These are phyloP conservation scores for Shiraia sp. DNA, from an alignment of 2,329 filamentous ascomycete genomes.

Conservation along the genomic window DNA sequence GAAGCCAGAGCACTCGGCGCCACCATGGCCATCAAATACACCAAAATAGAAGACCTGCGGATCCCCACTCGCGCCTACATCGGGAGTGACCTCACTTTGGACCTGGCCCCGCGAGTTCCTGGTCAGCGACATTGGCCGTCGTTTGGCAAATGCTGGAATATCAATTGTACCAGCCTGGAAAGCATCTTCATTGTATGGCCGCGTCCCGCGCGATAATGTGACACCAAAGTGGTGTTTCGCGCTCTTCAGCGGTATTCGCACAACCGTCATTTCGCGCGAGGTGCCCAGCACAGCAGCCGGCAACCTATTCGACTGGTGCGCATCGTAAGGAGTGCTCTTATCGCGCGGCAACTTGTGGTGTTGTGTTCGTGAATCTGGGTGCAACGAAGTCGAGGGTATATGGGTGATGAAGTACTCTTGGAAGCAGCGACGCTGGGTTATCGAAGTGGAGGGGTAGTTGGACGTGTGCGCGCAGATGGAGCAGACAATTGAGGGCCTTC, in stretches of 20 bases:
- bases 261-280: conserved; percentile 79
- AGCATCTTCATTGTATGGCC: conserved; percentile 90
- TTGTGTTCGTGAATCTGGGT: conserved; percentile 75
- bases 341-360: conserved; percentile 87
- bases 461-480: conserved; percentile 13
- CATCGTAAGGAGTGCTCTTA: conserved; percentile 76
- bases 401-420: conserved; percentile 98
- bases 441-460: conserved; percentile 9
- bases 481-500: conserved; percentile 25
- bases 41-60: conserved; percentile 98
- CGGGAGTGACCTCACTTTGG: conserved; percentile 65
- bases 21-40: conserved; percentile 95
- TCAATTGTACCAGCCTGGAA: conserved; percentile 94
- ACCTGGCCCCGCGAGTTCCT: conserved; percentile 32
- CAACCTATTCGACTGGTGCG: conserved; percentile 43
- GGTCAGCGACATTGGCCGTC: conserved; percentile 69
- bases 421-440: conserved; percentile 57
- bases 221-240: conserved; percentile 97
- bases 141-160: conserved; percentile 87
- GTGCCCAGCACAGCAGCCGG: conserved; percentile 43
- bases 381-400: conserved; percentile 87
- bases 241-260: conserved; percentile 88
- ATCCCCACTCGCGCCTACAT: conserved; percentile 80
- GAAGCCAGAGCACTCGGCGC: conserved; percentile 84
- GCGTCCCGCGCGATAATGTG: conserved; percentile 75